Evolutionary conservation across 306 rosid genomes (phyloP).

Genomic region (Abrus pulchellus): DNA sequence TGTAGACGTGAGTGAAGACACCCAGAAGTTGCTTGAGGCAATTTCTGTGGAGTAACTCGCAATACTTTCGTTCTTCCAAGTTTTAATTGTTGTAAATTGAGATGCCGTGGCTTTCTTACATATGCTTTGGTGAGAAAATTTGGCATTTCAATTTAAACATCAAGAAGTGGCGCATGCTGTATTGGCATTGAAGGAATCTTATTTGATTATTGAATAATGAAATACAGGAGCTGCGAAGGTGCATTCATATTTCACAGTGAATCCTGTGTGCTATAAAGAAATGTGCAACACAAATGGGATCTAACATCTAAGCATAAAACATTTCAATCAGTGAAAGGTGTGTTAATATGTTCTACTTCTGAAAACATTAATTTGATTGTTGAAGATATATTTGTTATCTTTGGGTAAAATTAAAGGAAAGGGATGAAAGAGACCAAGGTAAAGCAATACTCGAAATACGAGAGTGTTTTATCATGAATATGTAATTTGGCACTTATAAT

Average conservation of each 20-base stretch:
- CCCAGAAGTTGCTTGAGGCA: constrained; percentile 72
- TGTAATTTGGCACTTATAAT: no score
- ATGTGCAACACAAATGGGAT: neutral
- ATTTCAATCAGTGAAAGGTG: neutral
- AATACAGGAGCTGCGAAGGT: neutral
- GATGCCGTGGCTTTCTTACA: constrained; percentile 42
- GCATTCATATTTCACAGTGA: neutral
- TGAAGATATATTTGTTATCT: neutral
- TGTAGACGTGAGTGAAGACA: constrained; percentile 66
- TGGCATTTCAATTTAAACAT: constrained; percentile 36
- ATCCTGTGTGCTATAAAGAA: neutral
- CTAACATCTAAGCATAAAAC: neutral
- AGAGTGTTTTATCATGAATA: no score
- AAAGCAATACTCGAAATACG: no score
- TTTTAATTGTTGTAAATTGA: constrained; percentile 44
- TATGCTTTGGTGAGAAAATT: constrained; percentile 46
- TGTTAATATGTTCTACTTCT: neutral
- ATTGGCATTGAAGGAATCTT: constrained; percentile 18
- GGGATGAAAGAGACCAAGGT: no score
- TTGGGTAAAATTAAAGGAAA: no score
- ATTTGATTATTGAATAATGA: constrained; percentile 44
- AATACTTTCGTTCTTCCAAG: constrained; percentile 11
- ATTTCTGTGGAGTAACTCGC: constrained; percentile 67
- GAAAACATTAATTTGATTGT: neutral
- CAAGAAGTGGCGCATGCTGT: constrained; percentile 37